These are phyloP conservation scores for Pleurostoma richardsiae DNA, from an alignment of 2,329 filamentous ascomycete species.

Conservation along the genomic window DNA sequence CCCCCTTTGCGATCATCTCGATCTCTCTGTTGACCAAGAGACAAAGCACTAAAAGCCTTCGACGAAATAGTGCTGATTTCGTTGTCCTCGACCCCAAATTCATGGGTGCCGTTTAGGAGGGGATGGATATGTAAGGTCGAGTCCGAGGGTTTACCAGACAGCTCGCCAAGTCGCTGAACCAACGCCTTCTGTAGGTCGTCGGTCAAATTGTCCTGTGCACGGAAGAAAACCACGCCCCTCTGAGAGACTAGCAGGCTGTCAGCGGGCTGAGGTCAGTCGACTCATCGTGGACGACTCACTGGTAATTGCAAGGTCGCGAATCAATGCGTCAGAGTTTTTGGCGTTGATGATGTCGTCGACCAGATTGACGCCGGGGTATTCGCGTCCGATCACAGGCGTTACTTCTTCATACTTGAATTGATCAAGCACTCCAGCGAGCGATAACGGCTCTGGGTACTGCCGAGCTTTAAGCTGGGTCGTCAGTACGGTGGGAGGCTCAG, in stretches of 20 bases:
- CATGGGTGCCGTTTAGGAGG: constrained; percentile 30
- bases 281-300: not conserved
- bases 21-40: constrained; percentile 11
- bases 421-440: constrained; percentile 5
- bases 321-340: constrained; percentile 3
- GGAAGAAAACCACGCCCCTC: constrained; percentile 45
- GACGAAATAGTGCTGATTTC: constrained; percentile 41
- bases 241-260: constrained; percentile 32
- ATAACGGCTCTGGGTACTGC: constrained; percentile 6
- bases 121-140: constrained; percentile 44
- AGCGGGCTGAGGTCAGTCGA: not conserved
- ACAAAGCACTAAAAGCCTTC: constrained; percentile 25
- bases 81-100: constrained; percentile 30
- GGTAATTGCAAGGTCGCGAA: constrained; percentile 9
- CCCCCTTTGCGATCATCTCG: constrained; percentile 19
- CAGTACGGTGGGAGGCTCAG: not conserved
- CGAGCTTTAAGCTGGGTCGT: not conserved
- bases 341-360: constrained; percentile 8
- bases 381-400: constrained; percentile 8
- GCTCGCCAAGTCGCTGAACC: constrained; percentile 38
- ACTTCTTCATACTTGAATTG: constrained; percentile 7
- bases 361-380: constrained; percentile 7
- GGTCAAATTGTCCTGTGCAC: constrained; percentile 36
- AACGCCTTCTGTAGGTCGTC: constrained; percentile 41
- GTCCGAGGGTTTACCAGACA: constrained; percentile 40